Evolutionary conservation across 305 asterid genomes (phyloP), one percentile per base, ranked within the genome.

Genomic region (Coffea humblotiana): DNA sequence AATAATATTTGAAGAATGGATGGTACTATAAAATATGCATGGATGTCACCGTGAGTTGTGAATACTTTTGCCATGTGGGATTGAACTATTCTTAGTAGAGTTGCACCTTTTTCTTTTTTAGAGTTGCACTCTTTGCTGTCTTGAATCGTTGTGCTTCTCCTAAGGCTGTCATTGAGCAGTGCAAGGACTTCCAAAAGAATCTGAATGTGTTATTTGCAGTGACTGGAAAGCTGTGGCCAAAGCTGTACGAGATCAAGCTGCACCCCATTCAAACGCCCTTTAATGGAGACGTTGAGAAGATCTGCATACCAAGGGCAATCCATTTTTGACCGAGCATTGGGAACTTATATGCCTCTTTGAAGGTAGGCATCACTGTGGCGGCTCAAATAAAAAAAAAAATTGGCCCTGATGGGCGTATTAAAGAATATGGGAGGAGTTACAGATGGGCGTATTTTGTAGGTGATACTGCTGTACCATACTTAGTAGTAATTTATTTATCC

Each of bases 161-260:
- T 18, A 56, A 56, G 11, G 8, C 63, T 4, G n/a, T 18, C 63
- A 23, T 56, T 56, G n/a, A 8, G 4, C 67, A 12, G 40, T 27
- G 40, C 40, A 25, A 25, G 47, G 9, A 74, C 49, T 54, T 74
- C 3, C 19, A 15, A 35, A 72, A 49, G 27, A 9, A 32, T 74
- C 35, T 74, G 6, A 16, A 18, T 64, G 49, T 74, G 16, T 70
- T 48, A 21, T 66, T 56, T 85, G 81, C 72, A 85, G 88, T 85
- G 72, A 85, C 88, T 13, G 88, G 88, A 66, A 85, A 85, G 61
- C 81, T 79, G 40, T 85, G 88, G 88, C 88, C 86, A 54, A 85
- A 83, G 85, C 81, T 85, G 51, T 85, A 61, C 40, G 88, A 85
- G 79, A 81, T 85, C 51, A 85, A 85, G 80, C 80, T 85, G 83